A percentile compares a stretch with the other conserved stretches of the same genome.
Evolutionary conservation across 192 early-diverging fungal genomes (phyloP).

Genomic region (Phlyctochytrium arcticum): DNA sequence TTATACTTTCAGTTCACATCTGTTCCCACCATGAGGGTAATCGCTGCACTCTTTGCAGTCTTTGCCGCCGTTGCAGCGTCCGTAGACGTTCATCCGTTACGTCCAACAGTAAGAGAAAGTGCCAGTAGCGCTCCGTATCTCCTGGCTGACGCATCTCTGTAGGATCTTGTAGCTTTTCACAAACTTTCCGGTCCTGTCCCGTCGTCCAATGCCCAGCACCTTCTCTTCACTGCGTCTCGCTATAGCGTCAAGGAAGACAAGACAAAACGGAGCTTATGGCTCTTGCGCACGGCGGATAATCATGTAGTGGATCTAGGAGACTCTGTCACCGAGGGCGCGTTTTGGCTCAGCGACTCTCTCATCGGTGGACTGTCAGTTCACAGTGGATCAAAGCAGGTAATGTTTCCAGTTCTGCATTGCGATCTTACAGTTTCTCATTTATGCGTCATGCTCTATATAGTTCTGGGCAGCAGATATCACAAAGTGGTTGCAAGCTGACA

Average conservation of each 20-base stretch:
- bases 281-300: constrained; percentile 52
- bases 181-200: constrained; percentile 48
- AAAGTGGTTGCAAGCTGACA: constrained; percentile 35
- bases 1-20: too few relatives aligned
- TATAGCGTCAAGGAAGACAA: constrained; percentile 46
- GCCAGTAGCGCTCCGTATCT: too few relatives aligned
- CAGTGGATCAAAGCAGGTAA: not conserved
- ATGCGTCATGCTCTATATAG: not conserved
- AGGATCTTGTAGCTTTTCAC: constrained; percentile 61
- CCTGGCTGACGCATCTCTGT: too few relatives aligned
- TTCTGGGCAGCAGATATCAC: constrained; percentile 36
- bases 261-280: constrained; percentile 10
- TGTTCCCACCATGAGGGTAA: too few relatives aligned
- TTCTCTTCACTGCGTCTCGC: constrained; percentile 57
- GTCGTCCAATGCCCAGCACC: constrained; percentile 46
- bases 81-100: too few relatives aligned
- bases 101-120: too few relatives aligned
- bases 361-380: constrained; percentile 34
- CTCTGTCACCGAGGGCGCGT: constrained; percentile 36
- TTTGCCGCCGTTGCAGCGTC: too few relatives aligned
- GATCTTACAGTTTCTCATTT: not conserved
- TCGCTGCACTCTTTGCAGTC: too few relatives aligned
- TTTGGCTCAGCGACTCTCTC: constrained; percentile 42
- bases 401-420: not conserved
- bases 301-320: constrained; percentile 42